Conservation (phyloP, 768 basidiomycete genomes). For the Cyathus striatus region DNA sequence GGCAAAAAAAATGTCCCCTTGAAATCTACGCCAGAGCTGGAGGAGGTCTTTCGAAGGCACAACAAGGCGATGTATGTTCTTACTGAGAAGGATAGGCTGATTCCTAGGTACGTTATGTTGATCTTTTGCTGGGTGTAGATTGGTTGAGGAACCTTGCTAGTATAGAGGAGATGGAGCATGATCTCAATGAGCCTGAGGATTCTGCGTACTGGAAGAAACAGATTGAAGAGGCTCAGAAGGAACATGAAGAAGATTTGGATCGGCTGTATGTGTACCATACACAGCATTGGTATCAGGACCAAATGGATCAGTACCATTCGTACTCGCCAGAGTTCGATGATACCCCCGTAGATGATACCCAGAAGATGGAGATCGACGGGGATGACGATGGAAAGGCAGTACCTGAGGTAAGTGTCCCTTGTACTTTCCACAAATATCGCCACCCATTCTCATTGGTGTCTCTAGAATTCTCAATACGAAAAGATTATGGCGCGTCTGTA, state of each 20-base stretch:
- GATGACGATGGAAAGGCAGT: not conserved
- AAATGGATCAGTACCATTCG: slow-evolving; percentile 23
- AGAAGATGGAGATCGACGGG: not conserved
- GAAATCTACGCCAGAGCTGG: too few species aligned
- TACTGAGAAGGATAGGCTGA: slow-evolving; percentile 13
- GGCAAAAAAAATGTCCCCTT: too few species aligned
- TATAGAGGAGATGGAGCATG: slow-evolving; percentile 29
- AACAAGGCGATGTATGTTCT: slow-evolving; percentile 11
- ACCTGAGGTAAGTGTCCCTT: too few species aligned
- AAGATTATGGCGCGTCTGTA: too few species aligned
- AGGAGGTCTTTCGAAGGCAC: slow-evolving; percentile 7
- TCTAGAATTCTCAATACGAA: too few species aligned
- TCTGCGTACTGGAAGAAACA: slow-evolving; percentile 16
- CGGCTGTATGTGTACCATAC: slow-evolving; percentile 29
- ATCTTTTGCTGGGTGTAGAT: not conserved
- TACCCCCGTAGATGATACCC: not conserved
- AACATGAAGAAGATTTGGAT: slow-evolving; percentile 30
- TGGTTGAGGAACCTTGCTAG: slow-evolving; percentile 11
- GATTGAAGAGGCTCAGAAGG: slow-evolving; percentile 19
- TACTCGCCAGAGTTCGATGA: not conserved
- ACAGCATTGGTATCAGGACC: slow-evolving; percentile 28
- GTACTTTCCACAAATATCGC: too few species aligned
- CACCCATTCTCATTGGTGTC: too few species aligned
- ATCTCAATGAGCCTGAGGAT: slow-evolving; percentile 22
- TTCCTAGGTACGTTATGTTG: slow-evolving; percentile 9